A percentile compares a stretch with the other conserved stretches of the same genome.
phyloP scores from a whole-genome alignment of 1,139 yeast genomes.

The Lodderomyces jiufengensis region DNA sequence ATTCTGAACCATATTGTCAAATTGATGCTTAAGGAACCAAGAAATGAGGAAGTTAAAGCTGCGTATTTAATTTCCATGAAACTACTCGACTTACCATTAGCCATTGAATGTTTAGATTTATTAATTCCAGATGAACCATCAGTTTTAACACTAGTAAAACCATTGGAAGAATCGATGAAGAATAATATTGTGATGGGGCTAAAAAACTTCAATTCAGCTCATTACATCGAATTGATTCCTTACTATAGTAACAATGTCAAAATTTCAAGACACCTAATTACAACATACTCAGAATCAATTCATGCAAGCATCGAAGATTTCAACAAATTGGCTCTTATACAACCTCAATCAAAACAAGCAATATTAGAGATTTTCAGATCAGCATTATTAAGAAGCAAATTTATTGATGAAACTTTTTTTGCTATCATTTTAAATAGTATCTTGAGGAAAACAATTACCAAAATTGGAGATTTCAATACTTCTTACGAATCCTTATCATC shows the following conservation, averaged over 20 bases:
- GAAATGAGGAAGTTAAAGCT: slow-evolving; percentile 3
- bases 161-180: neutral
- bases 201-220: neutral
- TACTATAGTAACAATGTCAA: neutral
- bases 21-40: slow-evolving; percentile 1
- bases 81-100: neutral
- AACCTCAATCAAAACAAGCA: slow-evolving; percentile 6
- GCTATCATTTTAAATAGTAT: slow-evolving; percentile 6
- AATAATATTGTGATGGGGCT: neutral
- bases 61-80: slow-evolving; percentile 2
- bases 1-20: slow-evolving; percentile 5
- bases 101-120: slow-evolving; percentile 1
- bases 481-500: slow-evolving; percentile 8
- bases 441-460: slow-evolving; percentile 5
- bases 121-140: slow-evolving; percentile 1
- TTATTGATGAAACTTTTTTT: slow-evolving; percentile 7
- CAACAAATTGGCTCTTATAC: neutral
- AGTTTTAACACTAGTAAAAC: neutral
- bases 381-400: slow-evolving; percentile 7
- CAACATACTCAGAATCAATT: neutral
- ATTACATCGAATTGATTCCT: slow-evolving; percentile 3
- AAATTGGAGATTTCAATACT: slow-evolving; percentile 18
- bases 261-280: slow-evolving; percentile 4
- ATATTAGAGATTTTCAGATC: slow-evolving; percentile 13
- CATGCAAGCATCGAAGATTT: slow-evolving; percentile 3